Percentiles rank a stretch among this genome's conserved stretches.
These are phyloP conservation scores for Trichosanthes cucumerina DNA, from an alignment of 306 rosid species.

Conservation along the genomic window DNA sequence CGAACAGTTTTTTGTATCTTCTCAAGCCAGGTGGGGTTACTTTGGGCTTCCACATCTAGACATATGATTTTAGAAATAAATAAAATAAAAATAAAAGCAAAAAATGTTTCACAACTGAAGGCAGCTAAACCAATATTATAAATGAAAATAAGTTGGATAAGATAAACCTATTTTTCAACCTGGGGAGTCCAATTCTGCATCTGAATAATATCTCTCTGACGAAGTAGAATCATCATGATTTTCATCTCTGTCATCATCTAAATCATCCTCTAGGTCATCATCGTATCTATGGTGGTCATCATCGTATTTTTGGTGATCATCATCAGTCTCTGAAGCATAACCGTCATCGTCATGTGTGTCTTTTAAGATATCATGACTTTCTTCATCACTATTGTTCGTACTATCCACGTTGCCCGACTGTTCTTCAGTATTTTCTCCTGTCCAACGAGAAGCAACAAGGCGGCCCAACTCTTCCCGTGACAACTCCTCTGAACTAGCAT, in stretches of 20 bases:
- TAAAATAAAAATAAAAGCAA: neutral
- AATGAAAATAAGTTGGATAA: slow-evolving; percentile 2
- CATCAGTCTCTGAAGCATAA: slow-evolving; percentile 80
- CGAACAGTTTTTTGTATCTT: slow-evolving; percentile 65
- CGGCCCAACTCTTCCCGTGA: slow-evolving; percentile 95
- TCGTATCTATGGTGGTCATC: slow-evolving; percentile 53
- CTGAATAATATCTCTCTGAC: slow-evolving; percentile 51
- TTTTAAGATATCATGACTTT: slow-evolving; percentile 26
- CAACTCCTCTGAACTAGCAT: slow-evolving; percentile 58
- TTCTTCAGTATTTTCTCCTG: slow-evolving; percentile 55
- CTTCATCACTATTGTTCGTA: slow-evolving; percentile 26
- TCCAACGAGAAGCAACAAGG: slow-evolving; percentile 99
- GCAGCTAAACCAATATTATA: neutral
- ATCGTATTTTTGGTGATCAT: slow-evolving; percentile 51
- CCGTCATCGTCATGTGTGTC: slow-evolving; percentile 46
- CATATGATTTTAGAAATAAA: slow-evolving; percentile 1
- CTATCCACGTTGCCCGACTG: slow-evolving; percentile 34
- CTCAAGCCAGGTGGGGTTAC: slow-evolving; percentile 76
- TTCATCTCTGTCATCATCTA: slow-evolving; percentile 42
- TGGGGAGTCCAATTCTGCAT: slow-evolving; percentile 46
- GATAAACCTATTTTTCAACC: slow-evolving; percentile 39
- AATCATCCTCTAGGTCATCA: slow-evolving; percentile 40
- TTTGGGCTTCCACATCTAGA: slow-evolving; percentile 40
- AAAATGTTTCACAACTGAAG: neutral
- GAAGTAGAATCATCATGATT: slow-evolving; percentile 47